A percentile compares a stretch with the other conserved stretches of the same genome.
These are phyloP conservation scores for Skeletonema menzelii DNA, from an alignment of 108 stramenopile genomes.

Conservation along the genomic window DNA sequence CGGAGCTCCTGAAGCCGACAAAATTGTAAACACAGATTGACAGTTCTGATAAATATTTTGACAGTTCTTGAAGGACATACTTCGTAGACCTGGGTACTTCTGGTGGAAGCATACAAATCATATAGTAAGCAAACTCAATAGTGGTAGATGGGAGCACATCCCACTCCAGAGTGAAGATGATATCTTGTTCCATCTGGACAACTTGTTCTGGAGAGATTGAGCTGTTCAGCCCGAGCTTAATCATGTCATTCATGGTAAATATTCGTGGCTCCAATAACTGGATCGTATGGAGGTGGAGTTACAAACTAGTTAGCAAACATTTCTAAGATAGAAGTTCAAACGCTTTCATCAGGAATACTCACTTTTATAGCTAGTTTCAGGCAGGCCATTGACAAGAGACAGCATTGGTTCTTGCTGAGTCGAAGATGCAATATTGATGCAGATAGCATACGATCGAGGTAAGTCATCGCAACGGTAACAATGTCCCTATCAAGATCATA, in stretches of 20 bases:
- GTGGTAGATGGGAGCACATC: conserved; percentile 30
- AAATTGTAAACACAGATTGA: conserved; percentile 43
- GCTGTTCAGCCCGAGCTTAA: conserved; percentile 19
- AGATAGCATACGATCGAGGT: conserved; percentile 37
- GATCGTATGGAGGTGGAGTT: not conserved
- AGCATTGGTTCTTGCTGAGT: conserved; percentile 23
- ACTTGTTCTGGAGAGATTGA: conserved; percentile 9
- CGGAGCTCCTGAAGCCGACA: conserved; percentile 24
- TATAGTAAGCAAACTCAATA: conserved; percentile 32
- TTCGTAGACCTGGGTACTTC: conserved; percentile 23
- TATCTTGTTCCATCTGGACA: conserved; percentile 33
- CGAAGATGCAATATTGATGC: conserved; percentile 28
- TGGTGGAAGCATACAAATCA: conserved; percentile 35
- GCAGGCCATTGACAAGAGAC: conserved; percentile 25
- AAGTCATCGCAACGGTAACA: conserved; percentile 26
- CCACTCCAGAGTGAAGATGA: conserved; percentile 31
- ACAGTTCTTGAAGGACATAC: conserved; percentile 37
- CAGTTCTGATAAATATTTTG: conserved; percentile 43
- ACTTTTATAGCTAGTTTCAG: conserved; percentile 38
- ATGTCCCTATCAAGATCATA: conserved; percentile 44
- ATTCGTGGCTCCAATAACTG: conserved; percentile 34
- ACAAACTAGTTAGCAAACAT: not conserved
- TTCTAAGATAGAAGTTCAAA: not conserved
- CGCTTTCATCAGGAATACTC: not conserved
- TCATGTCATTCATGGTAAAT: conserved; percentile 41